Conservation (phyloP, 2,329 filamentous ascomycete species). For the Paracoccidioides brasiliensis region DNA sequence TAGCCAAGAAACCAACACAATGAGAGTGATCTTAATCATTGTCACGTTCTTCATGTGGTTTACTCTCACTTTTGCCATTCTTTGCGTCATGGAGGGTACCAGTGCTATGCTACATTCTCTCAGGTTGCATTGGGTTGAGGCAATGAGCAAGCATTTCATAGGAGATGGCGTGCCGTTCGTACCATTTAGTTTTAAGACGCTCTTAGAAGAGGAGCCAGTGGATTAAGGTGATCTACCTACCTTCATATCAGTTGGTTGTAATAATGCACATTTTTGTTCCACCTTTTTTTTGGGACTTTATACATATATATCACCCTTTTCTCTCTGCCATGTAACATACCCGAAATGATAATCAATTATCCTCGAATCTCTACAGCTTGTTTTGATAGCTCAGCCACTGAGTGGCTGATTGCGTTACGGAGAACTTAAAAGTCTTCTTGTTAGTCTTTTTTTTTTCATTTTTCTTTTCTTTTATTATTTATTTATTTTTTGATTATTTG, state of each 20-base stretch:
- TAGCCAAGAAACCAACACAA: slow-evolving; percentile 43
- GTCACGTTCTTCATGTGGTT: slow-evolving; percentile 84
- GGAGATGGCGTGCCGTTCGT: slow-evolving; percentile 77
- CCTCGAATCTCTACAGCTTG: background rate
- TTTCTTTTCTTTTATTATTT: no score
- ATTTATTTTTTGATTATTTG: no score
- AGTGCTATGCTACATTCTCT: slow-evolving; percentile 90
- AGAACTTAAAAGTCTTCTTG: background rate
- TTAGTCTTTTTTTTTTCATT: background rate
- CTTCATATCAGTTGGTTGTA: background rate
- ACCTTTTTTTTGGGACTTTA: background rate
- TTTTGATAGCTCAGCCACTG: background rate
- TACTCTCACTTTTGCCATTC: slow-evolving; percentile 61
- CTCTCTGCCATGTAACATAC: background rate
- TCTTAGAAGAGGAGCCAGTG: slow-evolving; percentile 66
- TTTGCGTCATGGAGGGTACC: slow-evolving; percentile 92
- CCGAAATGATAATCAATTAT: background rate
- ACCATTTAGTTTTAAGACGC: slow-evolving; percentile 73
- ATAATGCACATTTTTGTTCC: background rate
- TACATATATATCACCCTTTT: background rate
- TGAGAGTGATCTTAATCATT: slow-evolving; percentile 70
- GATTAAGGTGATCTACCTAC: slow-evolving; percentile 20
- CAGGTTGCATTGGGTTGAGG: slow-evolving; percentile 90
- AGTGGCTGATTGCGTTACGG: background rate
- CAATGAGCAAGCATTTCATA: slow-evolving; percentile 94